These are phyloP conservation scores for Colletotrichum eremochloae DNA, from an alignment of 2,329 filamentous ascomycete genomes.

Conservation along the genomic window DNA sequence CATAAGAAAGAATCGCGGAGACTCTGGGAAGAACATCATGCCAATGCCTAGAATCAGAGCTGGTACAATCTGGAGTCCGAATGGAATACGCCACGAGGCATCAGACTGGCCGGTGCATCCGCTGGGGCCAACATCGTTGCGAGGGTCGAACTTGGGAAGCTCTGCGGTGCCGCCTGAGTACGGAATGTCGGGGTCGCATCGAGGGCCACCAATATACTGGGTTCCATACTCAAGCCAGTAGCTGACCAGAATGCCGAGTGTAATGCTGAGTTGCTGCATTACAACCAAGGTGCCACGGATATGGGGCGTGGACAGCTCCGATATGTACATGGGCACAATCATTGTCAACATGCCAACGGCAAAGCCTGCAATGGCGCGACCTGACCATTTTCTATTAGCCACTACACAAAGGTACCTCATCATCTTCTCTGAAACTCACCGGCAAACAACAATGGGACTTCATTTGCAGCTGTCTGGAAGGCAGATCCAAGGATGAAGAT, in stretches of 20 bases:
- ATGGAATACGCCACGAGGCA: neutral
- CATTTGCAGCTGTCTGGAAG: slow-evolving; percentile 57
- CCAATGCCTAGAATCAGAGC: slow-evolving; percentile 68
- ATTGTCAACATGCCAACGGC: slow-evolving; percentile 57
- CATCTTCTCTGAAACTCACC: neutral
- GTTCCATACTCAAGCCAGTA: slow-evolving; percentile 60
- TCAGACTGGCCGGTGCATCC: neutral
- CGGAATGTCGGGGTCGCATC: slow-evolving; percentile 61
- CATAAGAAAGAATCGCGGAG: slow-evolving; percentile 53
- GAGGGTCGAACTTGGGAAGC: slow-evolving; percentile 57
- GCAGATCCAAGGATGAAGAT: slow-evolving; percentile 58
- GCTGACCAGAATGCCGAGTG: slow-evolving; percentile 57
- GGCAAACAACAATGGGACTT: neutral
- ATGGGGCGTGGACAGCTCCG: slow-evolving; percentile 62
- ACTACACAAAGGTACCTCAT: neutral
- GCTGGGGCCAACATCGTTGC: slow-evolving; percentile 57
- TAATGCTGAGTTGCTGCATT: slow-evolving; percentile 58
- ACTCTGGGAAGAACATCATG: slow-evolving; percentile 65
- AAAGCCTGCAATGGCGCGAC: slow-evolving; percentile 59
- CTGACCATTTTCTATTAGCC: slow-evolving; percentile 39
- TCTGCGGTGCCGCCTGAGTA: slow-evolving; percentile 58
- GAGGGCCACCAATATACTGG: slow-evolving; percentile 57
- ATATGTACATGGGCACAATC: slow-evolving; percentile 60
- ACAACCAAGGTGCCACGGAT: slow-evolving; percentile 62
- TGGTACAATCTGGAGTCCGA: slow-evolving; percentile 45